phyloP scores from a whole-genome alignment of 306 rosid species.

The Psophocarpus tetragonolobus region DNA sequence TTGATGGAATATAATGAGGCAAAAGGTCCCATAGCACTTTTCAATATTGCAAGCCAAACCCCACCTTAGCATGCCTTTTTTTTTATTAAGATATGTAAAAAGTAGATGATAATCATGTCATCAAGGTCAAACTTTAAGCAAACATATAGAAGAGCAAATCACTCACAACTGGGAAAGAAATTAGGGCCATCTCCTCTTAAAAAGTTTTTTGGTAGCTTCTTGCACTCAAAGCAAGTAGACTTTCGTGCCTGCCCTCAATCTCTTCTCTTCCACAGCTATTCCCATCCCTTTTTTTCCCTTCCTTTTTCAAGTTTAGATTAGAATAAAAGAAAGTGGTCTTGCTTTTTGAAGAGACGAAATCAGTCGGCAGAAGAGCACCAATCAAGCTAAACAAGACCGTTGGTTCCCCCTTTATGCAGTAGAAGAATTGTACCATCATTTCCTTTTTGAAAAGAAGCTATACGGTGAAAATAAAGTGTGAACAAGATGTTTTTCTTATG shows the following conservation, averaged over 20 bases:
- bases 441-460: slow-evolving; percentile 29
- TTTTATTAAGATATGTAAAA: slow-evolving; percentile 28
- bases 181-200: slow-evolving; percentile 49
- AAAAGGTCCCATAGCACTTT: slow-evolving; percentile 67
- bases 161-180: slow-evolving; percentile 66
- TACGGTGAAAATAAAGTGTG: not conserved
- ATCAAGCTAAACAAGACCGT: slow-evolving; percentile 71
- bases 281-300: not conserved
- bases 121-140: slow-evolving; percentile 95
- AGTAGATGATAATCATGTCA: slow-evolving; percentile 63
- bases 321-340: slow-evolving; percentile 61
- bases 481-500: slow-evolving; percentile 30
- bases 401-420: slow-evolving; percentile 53
- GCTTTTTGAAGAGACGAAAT: slow-evolving; percentile 60
- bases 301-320: slow-evolving; percentile 52
- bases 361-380: slow-evolving; percentile 59
- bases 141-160: slow-evolving; percentile 63
- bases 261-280: slow-evolving; percentile 23
- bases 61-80: slow-evolving; percentile 57
- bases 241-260: slow-evolving; percentile 52
- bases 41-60: slow-evolving; percentile 65
- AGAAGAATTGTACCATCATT: slow-evolving; percentile 49
- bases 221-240: slow-evolving; percentile 97
- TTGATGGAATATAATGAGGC: slow-evolving; percentile 75
- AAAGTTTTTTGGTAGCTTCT: slow-evolving; percentile 91